phyloP scores from a whole-genome alignment of 306 rosid species.

The Quercus rubra region DNA sequence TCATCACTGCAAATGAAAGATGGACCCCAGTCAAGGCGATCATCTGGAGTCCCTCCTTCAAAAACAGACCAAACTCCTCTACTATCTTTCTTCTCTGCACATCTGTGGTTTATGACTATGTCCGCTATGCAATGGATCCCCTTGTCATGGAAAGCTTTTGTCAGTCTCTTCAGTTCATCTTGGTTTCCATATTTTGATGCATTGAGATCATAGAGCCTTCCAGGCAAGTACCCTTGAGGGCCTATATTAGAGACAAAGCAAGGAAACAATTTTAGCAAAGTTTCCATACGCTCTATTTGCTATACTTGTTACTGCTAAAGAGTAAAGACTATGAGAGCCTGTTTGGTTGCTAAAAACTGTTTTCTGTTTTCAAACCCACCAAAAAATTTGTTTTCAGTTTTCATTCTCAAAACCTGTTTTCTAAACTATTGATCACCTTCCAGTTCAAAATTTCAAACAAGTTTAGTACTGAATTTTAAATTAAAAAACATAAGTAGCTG shows the following conservation, averaged over 20 bases:
- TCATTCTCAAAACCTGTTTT: no score
- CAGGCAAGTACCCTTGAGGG: not conserved
- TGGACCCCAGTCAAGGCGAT: not conserved
- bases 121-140: not conserved
- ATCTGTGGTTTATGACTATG: not conserved
- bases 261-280: no score
- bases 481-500: no score
- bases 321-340: no score
- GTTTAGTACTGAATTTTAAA: no score
- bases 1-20: not conserved
- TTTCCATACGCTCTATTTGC: no score
- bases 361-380: no score
- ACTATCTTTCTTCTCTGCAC: not conserved
- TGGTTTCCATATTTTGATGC: not conserved
- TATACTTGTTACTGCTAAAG: no score
- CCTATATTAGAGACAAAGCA: not conserved
- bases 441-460: no score
- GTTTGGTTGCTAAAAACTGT: no score
- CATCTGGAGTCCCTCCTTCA: not conserved
- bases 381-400: no score
- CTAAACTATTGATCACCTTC: no score
- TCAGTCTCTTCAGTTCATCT: not conserved
- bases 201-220: conserved; percentile 1
- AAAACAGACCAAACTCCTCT: not conserved
- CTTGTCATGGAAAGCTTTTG: not conserved